A percentile compares a stretch with the other conserved stretches of the same genome.
phyloP scores from a whole-genome alignment of 257 asterid genomes.

The Solanum sitiens region DNA sequence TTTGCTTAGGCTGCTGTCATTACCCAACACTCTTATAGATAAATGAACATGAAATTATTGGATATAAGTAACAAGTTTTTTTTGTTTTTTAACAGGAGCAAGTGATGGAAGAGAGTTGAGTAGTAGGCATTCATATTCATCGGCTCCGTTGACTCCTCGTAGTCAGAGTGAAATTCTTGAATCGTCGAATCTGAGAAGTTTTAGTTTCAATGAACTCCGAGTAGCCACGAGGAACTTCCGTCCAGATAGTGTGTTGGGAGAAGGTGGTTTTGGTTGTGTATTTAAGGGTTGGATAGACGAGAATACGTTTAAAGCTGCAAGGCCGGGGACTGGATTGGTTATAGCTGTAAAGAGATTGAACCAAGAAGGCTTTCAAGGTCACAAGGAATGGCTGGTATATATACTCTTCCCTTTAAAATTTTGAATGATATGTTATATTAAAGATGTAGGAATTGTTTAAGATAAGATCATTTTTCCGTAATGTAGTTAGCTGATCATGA shows the following conservation, averaged over 20 bases:
- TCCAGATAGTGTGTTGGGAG: conserved; percentile 72
- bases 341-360: conserved; percentile 74
- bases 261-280: conserved; percentile 78
- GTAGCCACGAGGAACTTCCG: conserved; percentile 74
- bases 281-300: conserved; percentile 85
- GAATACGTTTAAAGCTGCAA: conserved; percentile 44
- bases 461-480: neutral
- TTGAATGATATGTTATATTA: neutral
- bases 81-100: neutral
- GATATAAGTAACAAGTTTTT: neutral
- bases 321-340: conserved; percentile 51
- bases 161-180: conserved; percentile 52
- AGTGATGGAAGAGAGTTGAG: conserved; percentile 21
- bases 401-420: neutral
- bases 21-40: neutral
- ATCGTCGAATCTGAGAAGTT: conserved; percentile 48
- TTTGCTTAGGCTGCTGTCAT: neutral
- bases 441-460: neutral
- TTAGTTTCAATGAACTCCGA: conserved; percentile 48
- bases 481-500: neutral
- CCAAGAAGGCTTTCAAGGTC: conserved; percentile 80
- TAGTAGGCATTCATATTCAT: conserved; percentile 34
- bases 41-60: neutral
- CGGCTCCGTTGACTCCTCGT: conserved; percentile 46
- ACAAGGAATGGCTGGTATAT: conserved; percentile 86